Evolutionary conservation across 805 yeast genomes (phyloP), one percentile per base, ranked within the genome.

Genomic region (Candida verbasci): DNA sequence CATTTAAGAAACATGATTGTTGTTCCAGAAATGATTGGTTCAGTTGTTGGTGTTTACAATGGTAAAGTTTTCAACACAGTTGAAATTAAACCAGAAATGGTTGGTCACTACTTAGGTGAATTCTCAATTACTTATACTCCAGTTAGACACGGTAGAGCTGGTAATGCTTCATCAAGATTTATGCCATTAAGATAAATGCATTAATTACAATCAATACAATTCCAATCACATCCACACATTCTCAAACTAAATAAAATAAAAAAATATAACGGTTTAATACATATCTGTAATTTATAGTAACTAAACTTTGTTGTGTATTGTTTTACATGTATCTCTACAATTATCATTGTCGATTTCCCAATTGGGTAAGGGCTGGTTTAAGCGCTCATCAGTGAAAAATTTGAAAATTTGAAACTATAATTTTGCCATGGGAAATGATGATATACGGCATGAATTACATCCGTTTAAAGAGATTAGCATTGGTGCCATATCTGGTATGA

Each of bases 31-130:
- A 93, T 93, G 98, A 88, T 93, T 62, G 98, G 98, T 70, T 87
- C 97, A 48, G 94, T 91, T 55, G 82, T 93, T 59, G 97, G 97
- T 77, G 85, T 93, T 60, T 93, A 93, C 96, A 93, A 93, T 82
- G 99, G 99, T 78, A 93, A 93, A 80, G 86, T 78, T 60, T 93
- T 93, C 95, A 91, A 91, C 95, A 85, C 82, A 62, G 96, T 93
- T 72, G 99, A 93, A 75, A 77, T 93, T 76, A 88, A 78, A 74
- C 96, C 98, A 65, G 99, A 93, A 80, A 93, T 93, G 98, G 89
- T 91, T 69, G 97, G 98, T 70, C 96, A 91, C 85, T 93, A 93
- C 94, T 86, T 93, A 64, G 99, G 97, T 78, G 99, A 93, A 80
- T 93, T 93, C 87, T 91, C 98, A 65, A 93, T 93, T 76, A 79